Percentiles rank a stretch among this genome's conserved stretches.
Conservation (phyloP, 495 filamentous ascomycete genomes). For the Annulohypoxylon bovei region DNA sequence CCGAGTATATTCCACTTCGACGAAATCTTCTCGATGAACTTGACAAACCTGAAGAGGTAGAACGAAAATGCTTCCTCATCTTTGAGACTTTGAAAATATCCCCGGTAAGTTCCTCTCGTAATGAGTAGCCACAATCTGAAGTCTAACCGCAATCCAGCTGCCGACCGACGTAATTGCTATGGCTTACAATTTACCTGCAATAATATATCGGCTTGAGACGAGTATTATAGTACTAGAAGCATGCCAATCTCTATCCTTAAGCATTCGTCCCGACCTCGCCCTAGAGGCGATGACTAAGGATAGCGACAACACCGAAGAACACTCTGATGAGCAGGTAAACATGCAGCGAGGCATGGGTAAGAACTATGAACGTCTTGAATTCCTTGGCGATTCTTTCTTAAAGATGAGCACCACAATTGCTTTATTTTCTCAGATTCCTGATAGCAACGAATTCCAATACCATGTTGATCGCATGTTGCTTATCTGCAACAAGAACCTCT, state of each 20-base stretch:
- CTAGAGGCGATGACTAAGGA: conserved; percentile 96
- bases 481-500: conserved; percentile 91
- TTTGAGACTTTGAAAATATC: conserved; percentile 73
- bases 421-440: conserved; percentile 77
- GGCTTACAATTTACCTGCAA: conserved; percentile 80
- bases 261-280: conserved; percentile 75
- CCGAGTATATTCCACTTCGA: conserved; percentile 75
- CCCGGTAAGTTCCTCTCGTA: conserved; percentile 62
- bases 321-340: conserved; percentile 73
- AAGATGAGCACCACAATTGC: conserved; percentile 96
- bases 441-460: conserved; percentile 84
- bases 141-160: conserved; percentile 61
- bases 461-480: conserved; percentile 92
- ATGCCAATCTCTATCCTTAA: conserved; percentile 63
- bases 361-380: conserved; percentile 96
- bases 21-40: conserved; percentile 81
- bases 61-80: conserved; percentile 58
- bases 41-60: conserved; percentile 46
- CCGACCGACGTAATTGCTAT: conserved; percentile 70
- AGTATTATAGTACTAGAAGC: conserved; percentile 81
- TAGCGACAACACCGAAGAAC: conserved; percentile 88
- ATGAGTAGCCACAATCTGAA: neutral
- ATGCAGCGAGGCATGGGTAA: conserved; percentile 91
- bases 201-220: conserved; percentile 83
- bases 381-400: conserved; percentile 91